Conservation (phyloP, 192 early-diverging fungal species). For the Dispira simplex region DNA sequence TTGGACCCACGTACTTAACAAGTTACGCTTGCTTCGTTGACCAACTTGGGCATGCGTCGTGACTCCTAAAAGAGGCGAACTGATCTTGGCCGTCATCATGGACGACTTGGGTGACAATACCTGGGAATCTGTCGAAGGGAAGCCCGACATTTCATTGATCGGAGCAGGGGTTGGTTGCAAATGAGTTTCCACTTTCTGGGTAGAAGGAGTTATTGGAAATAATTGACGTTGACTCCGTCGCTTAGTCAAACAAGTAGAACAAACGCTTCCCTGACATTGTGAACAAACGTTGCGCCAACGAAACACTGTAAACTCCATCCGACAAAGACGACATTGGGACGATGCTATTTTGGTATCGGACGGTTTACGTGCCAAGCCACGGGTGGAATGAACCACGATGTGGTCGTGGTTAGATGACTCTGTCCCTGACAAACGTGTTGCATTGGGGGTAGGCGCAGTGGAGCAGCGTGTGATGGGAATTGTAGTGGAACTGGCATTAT, state of each 20-base stretch:
- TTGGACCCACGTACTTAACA: too few relatives aligned
- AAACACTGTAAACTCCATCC: constrained; percentile 8
- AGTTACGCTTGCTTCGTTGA: too few relatives aligned
- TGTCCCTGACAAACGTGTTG: too few relatives aligned
- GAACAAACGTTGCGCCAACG: constrained; percentile 18
- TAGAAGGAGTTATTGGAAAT: background rate
- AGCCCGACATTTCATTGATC: background rate
- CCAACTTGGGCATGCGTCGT: background rate
- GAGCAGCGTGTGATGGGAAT: too few relatives aligned
- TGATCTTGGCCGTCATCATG: background rate
- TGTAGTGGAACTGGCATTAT: too few relatives aligned
- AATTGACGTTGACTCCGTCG: background rate
- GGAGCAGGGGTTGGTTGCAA: background rate
- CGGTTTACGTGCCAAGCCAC: too few relatives aligned
- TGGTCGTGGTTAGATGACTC: too few relatives aligned
- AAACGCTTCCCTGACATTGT: constrained; percentile 20
- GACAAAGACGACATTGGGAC: background rate
- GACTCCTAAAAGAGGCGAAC: background rate
- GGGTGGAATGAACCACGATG: too few relatives aligned
- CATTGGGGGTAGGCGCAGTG: too few relatives aligned
- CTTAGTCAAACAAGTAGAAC: constrained; percentile 27
- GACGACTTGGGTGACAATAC: background rate
- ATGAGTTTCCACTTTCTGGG: background rate
- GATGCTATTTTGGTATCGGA: too few relatives aligned
- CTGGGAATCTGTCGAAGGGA: background rate